Percentiles rank a stretch among this genome's conserved stretches.
Evolutionary conservation across 257 asterid genomes (phyloP).

Genomic region (Nicotiana sylvestris): DNA sequence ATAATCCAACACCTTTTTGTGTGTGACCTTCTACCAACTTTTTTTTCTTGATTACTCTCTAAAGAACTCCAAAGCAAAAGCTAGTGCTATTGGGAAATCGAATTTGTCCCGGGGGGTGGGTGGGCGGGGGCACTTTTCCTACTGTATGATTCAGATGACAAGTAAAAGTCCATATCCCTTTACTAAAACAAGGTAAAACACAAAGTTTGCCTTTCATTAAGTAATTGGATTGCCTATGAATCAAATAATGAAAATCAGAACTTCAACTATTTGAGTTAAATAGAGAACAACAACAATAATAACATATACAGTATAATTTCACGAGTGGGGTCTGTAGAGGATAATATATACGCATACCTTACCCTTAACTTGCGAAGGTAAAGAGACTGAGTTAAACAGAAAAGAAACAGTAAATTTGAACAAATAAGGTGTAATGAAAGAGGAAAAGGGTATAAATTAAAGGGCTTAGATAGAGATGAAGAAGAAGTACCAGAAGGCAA

Average conservation of each 20-base stretch:
- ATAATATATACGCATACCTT: too few species aligned
- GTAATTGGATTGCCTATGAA: background rate
- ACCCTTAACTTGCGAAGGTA: too few species aligned
- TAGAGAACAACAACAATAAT: too few species aligned
- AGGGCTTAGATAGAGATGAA: background rate
- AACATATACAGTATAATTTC: too few species aligned
- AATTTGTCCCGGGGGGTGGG: too few species aligned
- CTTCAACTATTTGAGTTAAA: background rate
- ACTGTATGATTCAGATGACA: background rate
- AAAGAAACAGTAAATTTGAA: background rate
- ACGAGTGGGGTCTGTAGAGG: too few species aligned
- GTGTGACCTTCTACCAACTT: too few species aligned
- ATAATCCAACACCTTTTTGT: too few species aligned
- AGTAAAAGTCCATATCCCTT: background rate
- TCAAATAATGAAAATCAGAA: background rate
- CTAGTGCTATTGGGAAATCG: background rate
- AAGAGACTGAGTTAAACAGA: background rate
- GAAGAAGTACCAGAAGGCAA: conserved; percentile 26
- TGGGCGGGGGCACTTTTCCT: background rate
- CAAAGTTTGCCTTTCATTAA: background rate
- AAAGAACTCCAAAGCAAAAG: background rate
- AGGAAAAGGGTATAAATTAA: background rate
- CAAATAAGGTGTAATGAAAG: background rate
- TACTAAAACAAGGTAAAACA: background rate
- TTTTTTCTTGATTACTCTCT: too few species aligned